Evolutionary conservation across 495 filamentous ascomycete species (phyloP).

Genomic region (Wilcoxina mikolae): DNA sequence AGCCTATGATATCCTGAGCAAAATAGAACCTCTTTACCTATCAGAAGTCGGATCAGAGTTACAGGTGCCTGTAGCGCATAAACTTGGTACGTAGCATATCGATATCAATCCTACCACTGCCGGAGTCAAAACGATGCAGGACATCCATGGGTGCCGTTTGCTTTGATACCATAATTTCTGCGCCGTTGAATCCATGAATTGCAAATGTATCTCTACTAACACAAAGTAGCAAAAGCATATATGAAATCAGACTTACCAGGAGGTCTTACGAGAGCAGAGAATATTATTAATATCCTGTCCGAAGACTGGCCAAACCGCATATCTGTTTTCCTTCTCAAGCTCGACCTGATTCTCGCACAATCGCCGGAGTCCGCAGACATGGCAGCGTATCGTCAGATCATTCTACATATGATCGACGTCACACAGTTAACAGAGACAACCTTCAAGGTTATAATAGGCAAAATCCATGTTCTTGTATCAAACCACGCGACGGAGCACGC

Average conservation of each 20-base stretch:
- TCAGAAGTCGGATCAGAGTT: slow-evolving; percentile 49
- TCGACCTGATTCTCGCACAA: slow-evolving; percentile 44
- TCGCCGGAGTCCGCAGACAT: slow-evolving; percentile 23
- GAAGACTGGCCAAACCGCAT: slow-evolving; percentile 46
- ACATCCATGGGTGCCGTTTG: no score
- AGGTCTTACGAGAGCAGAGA: slow-evolving; percentile 38
- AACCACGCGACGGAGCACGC: slow-evolving; percentile 38
- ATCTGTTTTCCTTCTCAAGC: slow-evolving; percentile 50
- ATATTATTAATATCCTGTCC: slow-evolving; percentile 44
- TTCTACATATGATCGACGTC: slow-evolving; percentile 39
- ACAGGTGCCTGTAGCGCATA: slow-evolving; percentile 50
- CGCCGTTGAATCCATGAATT: no score
- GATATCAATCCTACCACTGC: no score
- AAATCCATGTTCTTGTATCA: slow-evolving; percentile 49
- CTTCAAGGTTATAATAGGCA: slow-evolving; percentile 55
- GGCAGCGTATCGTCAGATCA: slow-evolving; percentile 37
- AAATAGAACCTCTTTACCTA: slow-evolving; percentile 40
- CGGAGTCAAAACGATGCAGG: no score
- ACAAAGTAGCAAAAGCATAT: slow-evolving; percentile 11
- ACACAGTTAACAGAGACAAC: slow-evolving; percentile 42
- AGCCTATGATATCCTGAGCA: slow-evolving; percentile 44
- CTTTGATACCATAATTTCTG: no score
- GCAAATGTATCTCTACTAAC: no score
- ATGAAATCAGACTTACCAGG: slow-evolving; percentile 31
- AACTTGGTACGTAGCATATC: slow-evolving; percentile 39